phyloP scores from a whole-genome alignment of 2,329 filamentous ascomycete genomes.

The Epichloe scottii region DNA sequence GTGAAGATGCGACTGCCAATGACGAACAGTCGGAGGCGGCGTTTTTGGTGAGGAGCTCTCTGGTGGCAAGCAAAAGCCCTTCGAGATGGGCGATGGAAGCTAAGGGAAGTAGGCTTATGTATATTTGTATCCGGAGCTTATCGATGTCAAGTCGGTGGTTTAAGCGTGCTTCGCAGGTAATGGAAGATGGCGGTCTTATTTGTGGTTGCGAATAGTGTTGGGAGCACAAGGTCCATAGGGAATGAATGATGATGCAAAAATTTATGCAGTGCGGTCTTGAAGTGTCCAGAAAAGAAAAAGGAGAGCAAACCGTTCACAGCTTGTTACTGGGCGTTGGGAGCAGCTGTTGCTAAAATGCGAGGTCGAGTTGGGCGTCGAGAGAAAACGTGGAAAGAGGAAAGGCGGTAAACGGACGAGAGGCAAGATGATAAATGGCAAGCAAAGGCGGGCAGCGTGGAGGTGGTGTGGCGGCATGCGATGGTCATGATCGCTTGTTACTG shows the following conservation, averaged over 20 bases:
- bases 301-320: no score
- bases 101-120: neutral
- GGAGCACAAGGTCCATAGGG: slow-evolving; percentile 4
- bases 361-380: neutral
- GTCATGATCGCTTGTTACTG: neutral
- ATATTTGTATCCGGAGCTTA: neutral
- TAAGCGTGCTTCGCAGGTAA: neutral
- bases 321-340: neutral
- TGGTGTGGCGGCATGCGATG: neutral
- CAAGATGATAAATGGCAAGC: neutral
- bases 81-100: neutral
- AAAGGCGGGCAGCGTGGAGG: neutral
- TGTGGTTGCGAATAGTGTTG: neutral
- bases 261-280: neutral
- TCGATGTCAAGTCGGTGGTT: slow-evolving; percentile 2
- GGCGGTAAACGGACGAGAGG: neutral
- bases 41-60: neutral
- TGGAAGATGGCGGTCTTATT: neutral
- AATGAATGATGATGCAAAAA: neutral
- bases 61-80: neutral
- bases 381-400: neutral
- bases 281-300: neutral
- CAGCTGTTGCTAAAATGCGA: neutral
- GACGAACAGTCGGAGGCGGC: no score
- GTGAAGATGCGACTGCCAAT: neutral